Base-by-base conservation (phyloP, 345 rosid species). In the Nasturtium officinale region DNA sequence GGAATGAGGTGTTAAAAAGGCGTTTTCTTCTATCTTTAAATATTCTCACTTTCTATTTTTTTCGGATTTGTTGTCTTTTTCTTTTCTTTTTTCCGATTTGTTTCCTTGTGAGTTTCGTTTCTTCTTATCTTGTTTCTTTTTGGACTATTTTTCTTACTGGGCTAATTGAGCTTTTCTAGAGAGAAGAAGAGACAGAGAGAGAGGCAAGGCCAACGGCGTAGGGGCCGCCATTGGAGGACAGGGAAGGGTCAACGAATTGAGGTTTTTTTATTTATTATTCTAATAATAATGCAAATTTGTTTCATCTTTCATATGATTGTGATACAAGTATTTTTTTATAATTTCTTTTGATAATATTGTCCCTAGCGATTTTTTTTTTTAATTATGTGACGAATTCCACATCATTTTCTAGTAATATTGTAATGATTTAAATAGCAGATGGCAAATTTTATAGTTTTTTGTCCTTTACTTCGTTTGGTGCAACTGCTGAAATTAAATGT, bases 211-310 rank as follows among this genome's bases (percentile, higher is more conserved):
- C 98, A 87, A 74, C 91, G 97, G 85, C 98, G 97, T 83, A 85
- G 96, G 98, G 97, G 89, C 97, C 95, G 96, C 92, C 87, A 88
- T 84, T 88, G 95, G 91, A 84, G 79, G 81, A 85, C 76, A 48
- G 71, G 55, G 68, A 82, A 87, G 90, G 92, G 97, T 94, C 98
- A 94, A 94, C 97, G 86, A 75, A 67, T 61, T 71, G 80, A 67
- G 54, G 65, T 51, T 62, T 72, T 25, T 64, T 63, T 53, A 15
- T 28, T 29, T 1, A 8, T n/a, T n/a, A 35, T 29, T 2, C 16
- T 21, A 23, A 42, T 28, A 77, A 79, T 71, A 67, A 76, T 61
- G 53, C 38, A 52, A 53, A 17, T 30, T 25, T 51, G 66, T 61
- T 65, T 30, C 11, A 28, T 62, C 46, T 43, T 78, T 78, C 69